A percentile compares a stretch with the other conserved stretches of the same genome.
Conservation (phyloP, 2,329 filamentous ascomycete species). For the Hymenoscyphus fraxineus region DNA sequence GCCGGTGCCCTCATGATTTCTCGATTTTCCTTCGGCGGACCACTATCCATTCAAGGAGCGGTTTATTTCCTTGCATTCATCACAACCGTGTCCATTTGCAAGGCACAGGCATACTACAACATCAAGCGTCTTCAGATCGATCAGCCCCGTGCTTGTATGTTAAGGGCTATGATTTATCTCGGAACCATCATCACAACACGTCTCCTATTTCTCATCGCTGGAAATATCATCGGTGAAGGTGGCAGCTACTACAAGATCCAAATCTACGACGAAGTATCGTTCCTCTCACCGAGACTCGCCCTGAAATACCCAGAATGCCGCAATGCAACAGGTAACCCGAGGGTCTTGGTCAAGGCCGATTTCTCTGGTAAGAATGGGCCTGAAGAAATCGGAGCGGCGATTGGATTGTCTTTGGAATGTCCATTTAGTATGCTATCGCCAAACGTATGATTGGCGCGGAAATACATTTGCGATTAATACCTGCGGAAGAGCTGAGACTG, state of each 20-base stretch:
- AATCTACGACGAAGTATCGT: conserved; percentile 48
- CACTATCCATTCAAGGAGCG: conserved; percentile 45
- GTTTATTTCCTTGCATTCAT: conserved; percentile 43
- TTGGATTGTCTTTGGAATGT: conserved; percentile 47
- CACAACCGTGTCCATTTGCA: conserved; percentile 40
- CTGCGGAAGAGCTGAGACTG: conserved; percentile 50
- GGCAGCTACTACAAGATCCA: conserved; percentile 37
- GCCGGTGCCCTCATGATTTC: conserved; percentile 52
- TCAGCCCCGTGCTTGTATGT: conserved; percentile 62
- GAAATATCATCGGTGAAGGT: conserved; percentile 37
- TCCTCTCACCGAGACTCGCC: conserved; percentile 24
- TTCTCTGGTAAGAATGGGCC: not conserved
- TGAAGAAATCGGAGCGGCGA: conserved; percentile 7
- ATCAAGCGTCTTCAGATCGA: conserved; percentile 59
- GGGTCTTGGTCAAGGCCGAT: conserved; percentile 1
- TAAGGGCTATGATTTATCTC: conserved; percentile 51
- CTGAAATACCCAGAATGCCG: conserved; percentile 8
- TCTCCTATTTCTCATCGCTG: conserved; percentile 44
- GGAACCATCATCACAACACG: conserved; percentile 50
- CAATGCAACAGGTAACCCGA: not conserved
- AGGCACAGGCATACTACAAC: conserved; percentile 54
- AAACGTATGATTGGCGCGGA: conserved; percentile 49
- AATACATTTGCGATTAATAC: conserved; percentile 40
- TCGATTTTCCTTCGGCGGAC: conserved; percentile 51
- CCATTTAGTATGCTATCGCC: conserved; percentile 48